phyloP scores from a whole-genome alignment of 169 alveolate genomes.

The Plasmodium knowlesi region DNA sequence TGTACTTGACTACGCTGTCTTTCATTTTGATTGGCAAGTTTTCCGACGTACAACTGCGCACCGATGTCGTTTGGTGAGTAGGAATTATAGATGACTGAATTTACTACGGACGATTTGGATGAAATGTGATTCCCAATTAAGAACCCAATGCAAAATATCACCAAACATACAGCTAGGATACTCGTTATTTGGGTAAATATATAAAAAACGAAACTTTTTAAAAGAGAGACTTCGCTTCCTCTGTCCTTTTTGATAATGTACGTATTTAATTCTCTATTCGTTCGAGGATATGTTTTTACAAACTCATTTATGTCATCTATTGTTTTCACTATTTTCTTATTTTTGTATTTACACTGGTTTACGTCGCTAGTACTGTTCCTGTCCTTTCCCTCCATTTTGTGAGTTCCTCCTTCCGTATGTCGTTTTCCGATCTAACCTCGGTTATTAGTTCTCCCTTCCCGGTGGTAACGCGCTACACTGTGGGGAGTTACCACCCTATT shows the following conservation, averaged over 20 bases:
- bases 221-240: slow-evolving; percentile 35
- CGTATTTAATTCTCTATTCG: slow-evolving; percentile 61
- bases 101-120: slow-evolving; percentile 41
- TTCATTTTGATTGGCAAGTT: neutral
- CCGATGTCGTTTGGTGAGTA: slow-evolving; percentile 24
- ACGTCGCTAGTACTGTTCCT: neutral
- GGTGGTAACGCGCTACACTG: neutral
- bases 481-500: neutral
- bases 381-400: slow-evolving; percentile 7
- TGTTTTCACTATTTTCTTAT: slow-evolving; percentile 43
- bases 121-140: slow-evolving; percentile 70
- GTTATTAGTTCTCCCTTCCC: neutral
- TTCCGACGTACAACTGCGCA: slow-evolving; percentile 1
- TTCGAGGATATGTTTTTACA: slow-evolving; percentile 45
- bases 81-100: slow-evolving; percentile 40
- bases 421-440: neutral
- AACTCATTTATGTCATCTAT: slow-evolving; percentile 61
- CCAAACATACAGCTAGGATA: slow-evolving; percentile 50
- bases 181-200: slow-evolving; percentile 68
- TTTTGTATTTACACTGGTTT: slow-evolving; percentile 11
- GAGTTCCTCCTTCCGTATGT: neutral
- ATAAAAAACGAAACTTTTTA: slow-evolving; percentile 64
- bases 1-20: neutral
- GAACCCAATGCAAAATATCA: slow-evolving; percentile 56
- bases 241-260: slow-evolving; percentile 58